A percentile compares a stretch with the other conserved stretches of the same genome.
These are phyloP conservation scores for Pyrenochaeta sp. DNA, from an alignment of 2,329 filamentous ascomycete genomes.

Conservation along the genomic window DNA sequence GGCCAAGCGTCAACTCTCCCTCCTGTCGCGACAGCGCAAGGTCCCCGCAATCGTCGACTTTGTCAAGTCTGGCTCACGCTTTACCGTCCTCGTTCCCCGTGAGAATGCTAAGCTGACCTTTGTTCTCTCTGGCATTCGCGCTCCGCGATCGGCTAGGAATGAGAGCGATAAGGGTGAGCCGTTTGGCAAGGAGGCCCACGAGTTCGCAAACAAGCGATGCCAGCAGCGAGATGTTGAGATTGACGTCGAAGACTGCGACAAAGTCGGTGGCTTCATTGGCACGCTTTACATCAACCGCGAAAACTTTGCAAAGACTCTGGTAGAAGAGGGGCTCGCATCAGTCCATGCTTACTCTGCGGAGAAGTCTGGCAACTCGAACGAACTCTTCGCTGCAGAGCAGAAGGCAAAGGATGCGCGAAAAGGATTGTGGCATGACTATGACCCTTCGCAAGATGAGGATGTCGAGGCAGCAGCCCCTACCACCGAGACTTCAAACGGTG, in stretches of 20 bases:
- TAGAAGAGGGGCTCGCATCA: constrained; percentile 91
- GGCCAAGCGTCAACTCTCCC: constrained; percentile 90
- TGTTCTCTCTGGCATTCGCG: constrained; percentile 90
- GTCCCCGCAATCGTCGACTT: constrained; percentile 95
- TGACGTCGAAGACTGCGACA: constrained; percentile 93
- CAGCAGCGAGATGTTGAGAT: constrained; percentile 96
- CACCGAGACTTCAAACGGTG: constrained; percentile 59
- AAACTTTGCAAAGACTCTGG: constrained; percentile 90
- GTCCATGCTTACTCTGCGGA: constrained; percentile 96
- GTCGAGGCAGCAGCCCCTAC: constrained; percentile 57
- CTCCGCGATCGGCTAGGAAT: constrained; percentile 83
- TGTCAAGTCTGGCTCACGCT: constrained; percentile 95
- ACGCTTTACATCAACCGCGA: constrained; percentile 92
- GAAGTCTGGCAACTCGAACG: constrained; percentile 86
- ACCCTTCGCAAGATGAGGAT: constrained; percentile 82
- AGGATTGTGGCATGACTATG: constrained; percentile 92
- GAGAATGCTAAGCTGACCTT: constrained; percentile 95
- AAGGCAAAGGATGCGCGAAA: constrained; percentile 88
- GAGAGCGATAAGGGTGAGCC: constrained; percentile 85
- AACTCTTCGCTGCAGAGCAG: constrained; percentile 87
- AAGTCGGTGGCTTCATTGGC: constrained; percentile 96
- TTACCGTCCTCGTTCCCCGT: constrained; percentile 88
- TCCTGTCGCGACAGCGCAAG: constrained; percentile 88
- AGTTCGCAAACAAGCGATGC: constrained; percentile 86
- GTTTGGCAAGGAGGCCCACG: constrained; percentile 92